These are phyloP conservation scores for Podila minutissima DNA, from an alignment of 192 early-diverging fungal genomes.

Conservation along the genomic window DNA sequence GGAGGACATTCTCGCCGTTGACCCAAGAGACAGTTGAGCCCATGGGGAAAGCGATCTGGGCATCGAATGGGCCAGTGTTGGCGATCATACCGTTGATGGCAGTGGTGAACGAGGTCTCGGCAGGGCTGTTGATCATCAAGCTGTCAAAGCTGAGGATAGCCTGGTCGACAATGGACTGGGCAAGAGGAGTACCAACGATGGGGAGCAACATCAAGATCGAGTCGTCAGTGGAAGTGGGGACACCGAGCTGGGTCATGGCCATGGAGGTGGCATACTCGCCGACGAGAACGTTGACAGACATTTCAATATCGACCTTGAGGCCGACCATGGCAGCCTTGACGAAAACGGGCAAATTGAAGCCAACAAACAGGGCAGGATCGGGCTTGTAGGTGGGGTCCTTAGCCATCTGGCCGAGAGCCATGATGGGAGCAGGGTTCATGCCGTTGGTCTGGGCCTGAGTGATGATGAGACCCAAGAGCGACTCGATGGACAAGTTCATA, in stretches of 20 bases:
- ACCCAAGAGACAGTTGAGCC: conserved; percentile 54
- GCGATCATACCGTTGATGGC: conserved; percentile 49
- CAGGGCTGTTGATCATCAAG: conserved; percentile 48
- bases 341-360: conserved; percentile 58
- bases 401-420: conserved; percentile 51
- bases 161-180: conserved; percentile 58
- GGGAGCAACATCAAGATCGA: conserved; percentile 60
- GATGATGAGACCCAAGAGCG: conserved; percentile 56
- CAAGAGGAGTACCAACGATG: conserved; percentile 64
- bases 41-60: conserved; percentile 50
- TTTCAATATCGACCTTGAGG: conserved; percentile 58
- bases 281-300: conserved; percentile 55
- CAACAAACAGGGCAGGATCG: conserved; percentile 45
- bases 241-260: conserved; percentile 49
- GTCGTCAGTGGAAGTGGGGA: conserved; percentile 56
- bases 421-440: conserved; percentile 56
- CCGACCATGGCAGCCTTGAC: conserved; percentile 57
- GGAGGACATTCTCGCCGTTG: conserved; percentile 16
- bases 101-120: conserved; percentile 44
- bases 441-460: conserved; percentile 53
- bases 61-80: conserved; percentile 51
- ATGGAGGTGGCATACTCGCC: conserved; percentile 62
- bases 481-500: conserved; percentile 62
- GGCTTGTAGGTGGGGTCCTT: conserved; percentile 49
- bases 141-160: conserved; percentile 36